Evolutionary conservation across 768 basidiomycete species (phyloP), one percentile per base, ranked within the genome.

Genomic region (Postia placenta): DNA sequence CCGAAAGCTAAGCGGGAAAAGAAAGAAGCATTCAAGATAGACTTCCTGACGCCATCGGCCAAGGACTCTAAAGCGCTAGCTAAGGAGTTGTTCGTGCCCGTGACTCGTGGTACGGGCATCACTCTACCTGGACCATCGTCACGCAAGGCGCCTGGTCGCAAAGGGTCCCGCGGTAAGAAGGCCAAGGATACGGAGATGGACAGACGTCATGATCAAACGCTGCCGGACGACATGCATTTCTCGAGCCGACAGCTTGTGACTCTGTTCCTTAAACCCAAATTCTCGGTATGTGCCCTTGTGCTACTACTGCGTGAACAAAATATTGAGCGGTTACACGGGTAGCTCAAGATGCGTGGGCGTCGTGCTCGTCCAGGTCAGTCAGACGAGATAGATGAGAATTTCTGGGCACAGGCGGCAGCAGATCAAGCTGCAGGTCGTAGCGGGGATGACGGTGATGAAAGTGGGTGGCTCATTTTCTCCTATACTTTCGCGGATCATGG

Each of bases 141-240:
- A 4, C 25, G 37, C 19, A 61, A 60, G 33, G 52, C 45, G 12
- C 50, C 48, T 30, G 69, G 71, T 60, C 62, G 67, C 56, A 65
- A 56, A 46, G 65, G 70, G 36, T 67, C 65, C 53, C 69, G 71
- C 24, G 73, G 72, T 53, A 81, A 69, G 65, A 81, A 70, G 54
- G 62, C 60, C 23, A 73, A 73, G 63, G 72, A 69, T 44, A 78
- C 77, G 48, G 65, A 69, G 50, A 71, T 67, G 39, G 83, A 83
- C 60, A 88, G 83, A 62, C 76, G 80, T 22, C 81, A 85, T 51
- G 81, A 86, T 43, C 85, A 90, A 56, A 76, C 81, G 6, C 71
- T 98, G 38, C 96, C 96, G 1, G 93, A 97, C 58, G 96, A 99
- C 63, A 94, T 95, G 87, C 94, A 97, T 65, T 99, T 99, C 66